Conservation (phyloP, 176 grass and related monocot species). For the bread wheat (Triticum aestivum) region DNA sequence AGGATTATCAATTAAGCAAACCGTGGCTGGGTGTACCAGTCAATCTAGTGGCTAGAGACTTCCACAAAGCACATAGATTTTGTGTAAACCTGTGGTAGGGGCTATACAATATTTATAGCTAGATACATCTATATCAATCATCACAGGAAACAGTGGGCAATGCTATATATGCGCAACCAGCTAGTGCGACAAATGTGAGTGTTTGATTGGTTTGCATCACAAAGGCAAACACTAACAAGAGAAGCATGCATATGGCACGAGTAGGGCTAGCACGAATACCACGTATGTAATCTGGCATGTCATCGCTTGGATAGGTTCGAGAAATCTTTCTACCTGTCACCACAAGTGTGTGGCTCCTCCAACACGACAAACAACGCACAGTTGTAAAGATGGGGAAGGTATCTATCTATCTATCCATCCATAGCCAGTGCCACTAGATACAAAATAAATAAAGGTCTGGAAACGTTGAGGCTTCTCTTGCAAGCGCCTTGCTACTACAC, state of each 20-base stretch:
- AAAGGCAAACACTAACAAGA: background rate
- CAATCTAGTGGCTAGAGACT: background rate
- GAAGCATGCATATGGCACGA: background rate
- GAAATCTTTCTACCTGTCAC: background rate
- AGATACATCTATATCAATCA: background rate
- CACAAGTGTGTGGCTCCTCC: background rate
- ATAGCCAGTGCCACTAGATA: background rate
- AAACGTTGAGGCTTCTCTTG: background rate
- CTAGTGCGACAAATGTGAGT: background rate
- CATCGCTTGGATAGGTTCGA: background rate
- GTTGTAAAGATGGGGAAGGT: background rate
- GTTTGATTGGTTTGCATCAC: background rate
- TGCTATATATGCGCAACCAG: background rate
- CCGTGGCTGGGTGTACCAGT: background rate
- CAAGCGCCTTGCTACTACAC: background rate
- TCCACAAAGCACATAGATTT: background rate
- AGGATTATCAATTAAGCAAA: background rate
- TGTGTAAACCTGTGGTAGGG: background rate
- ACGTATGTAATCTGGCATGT: background rate
- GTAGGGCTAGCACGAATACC: background rate
- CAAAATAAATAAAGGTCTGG: no score
- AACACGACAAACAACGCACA: background rate
- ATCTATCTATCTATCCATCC: constrained; percentile 3
- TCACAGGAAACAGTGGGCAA: background rate
- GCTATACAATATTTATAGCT: background rate